Conservation (phyloP, 164 flowering plant genomes). For the Dillenia turbinata region DNA sequence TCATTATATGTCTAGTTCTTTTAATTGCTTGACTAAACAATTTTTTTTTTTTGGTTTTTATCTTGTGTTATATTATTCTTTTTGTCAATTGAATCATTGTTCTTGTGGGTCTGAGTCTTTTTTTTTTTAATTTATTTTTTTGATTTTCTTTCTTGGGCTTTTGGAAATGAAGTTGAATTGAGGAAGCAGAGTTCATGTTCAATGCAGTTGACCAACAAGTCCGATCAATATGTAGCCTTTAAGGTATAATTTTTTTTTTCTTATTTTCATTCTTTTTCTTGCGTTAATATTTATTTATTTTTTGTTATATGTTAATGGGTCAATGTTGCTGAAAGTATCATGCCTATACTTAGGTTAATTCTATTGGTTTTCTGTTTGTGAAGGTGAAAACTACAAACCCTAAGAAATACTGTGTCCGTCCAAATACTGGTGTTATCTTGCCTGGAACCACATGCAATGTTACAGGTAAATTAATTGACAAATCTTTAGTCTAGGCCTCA, state of each 20-base stretch:
- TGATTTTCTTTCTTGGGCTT: neutral
- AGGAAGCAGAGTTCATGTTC: slow-evolving; percentile 89
- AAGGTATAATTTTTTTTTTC: slow-evolving; percentile 39
- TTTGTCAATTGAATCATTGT: no score
- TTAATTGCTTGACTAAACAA: no score
- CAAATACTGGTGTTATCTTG: slow-evolving; percentile 65
- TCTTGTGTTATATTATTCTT: no score
- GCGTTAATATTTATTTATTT: neutral
- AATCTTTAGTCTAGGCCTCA: neutral
- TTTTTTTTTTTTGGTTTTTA: no score
- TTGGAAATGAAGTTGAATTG: slow-evolving; percentile 59
- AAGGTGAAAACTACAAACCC: slow-evolving; percentile 97
- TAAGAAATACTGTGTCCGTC: slow-evolving; percentile 85
- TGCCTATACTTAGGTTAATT: neutral
- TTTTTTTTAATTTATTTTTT: neutral
- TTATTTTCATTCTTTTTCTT: neutral
- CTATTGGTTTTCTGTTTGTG: neutral
- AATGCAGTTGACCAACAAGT: slow-evolving; percentile 72
- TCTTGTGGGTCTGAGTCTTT: neutral
- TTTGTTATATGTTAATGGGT: neutral
- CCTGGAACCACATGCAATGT: slow-evolving; percentile 66
- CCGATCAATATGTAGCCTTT: slow-evolving; percentile 71
- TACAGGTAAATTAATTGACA: slow-evolving; percentile 39
- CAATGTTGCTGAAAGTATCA: neutral
- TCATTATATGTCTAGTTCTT: no score